These are phyloP conservation scores for Leccinum uliginosum DNA, from an alignment of 768 basidiomycete genomes.

Conservation along the genomic window DNA sequence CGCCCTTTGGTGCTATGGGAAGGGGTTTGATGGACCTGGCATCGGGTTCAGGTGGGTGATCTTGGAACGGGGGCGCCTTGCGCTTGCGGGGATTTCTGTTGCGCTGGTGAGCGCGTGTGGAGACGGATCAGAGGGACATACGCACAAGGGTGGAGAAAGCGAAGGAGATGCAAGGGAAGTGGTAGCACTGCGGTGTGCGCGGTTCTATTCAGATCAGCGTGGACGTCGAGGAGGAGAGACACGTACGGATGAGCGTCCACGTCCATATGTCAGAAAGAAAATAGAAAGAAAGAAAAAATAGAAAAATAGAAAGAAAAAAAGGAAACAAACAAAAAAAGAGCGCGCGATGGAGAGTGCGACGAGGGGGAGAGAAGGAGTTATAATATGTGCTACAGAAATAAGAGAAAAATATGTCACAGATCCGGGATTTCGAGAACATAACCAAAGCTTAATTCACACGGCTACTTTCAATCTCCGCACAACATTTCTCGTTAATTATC, in stretches of 20 bases:
- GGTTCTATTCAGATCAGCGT: constrained; percentile 15
- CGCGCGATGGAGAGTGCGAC: constrained; percentile 8
- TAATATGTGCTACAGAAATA: constrained; percentile 31
- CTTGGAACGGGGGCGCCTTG: constrained; percentile 31
- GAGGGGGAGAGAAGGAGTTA: constrained; percentile 26
- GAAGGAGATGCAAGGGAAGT: constrained; percentile 13
- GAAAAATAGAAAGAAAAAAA: background rate
- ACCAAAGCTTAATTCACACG: constrained; percentile 35
- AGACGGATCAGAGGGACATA: constrained; percentile 15
- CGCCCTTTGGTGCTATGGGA: constrained; percentile 34
- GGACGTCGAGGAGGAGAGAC: constrained; percentile 1
- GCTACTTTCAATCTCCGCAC: constrained; percentile 32
- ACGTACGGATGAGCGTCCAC: constrained; percentile 17
- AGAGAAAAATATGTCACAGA: constrained; percentile 39
- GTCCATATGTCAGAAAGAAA: constrained; percentile 16
- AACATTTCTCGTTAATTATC: constrained; percentile 27
- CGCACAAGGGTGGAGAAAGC: constrained; percentile 18
- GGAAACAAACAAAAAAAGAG: constrained; percentile 4
- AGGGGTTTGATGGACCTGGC: constrained; percentile 6
- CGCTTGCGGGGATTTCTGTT: constrained; percentile 38
- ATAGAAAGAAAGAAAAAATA: constrained; percentile 4
- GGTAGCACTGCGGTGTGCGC: constrained; percentile 10
- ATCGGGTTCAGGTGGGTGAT: constrained; percentile 15
- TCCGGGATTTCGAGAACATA: constrained; percentile 38
- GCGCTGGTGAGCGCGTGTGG: constrained; percentile 9